Conservation (phyloP, 1,284 basidiomycete species). For the Irpex sp. region DNA sequence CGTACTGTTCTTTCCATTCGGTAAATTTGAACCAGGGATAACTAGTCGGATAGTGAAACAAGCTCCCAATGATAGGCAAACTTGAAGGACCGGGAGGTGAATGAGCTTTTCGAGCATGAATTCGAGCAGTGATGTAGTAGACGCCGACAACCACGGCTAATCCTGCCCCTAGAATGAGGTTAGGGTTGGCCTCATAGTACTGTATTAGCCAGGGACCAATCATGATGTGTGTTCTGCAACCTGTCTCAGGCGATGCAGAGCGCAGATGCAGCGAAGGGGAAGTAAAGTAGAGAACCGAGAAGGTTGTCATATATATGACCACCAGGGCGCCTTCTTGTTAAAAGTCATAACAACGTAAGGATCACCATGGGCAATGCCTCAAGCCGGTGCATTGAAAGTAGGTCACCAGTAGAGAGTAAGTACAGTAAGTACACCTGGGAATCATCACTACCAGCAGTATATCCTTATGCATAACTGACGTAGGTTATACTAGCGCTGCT, state of each 20-base stretch:
- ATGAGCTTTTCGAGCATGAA: background rate
- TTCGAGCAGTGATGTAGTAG: background rate
- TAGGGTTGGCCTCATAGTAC: background rate
- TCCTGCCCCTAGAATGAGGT: background rate
- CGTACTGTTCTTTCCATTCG: background rate
- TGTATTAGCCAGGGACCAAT: background rate
- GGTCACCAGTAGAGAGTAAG: too few relatives aligned
- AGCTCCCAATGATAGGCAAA: background rate
- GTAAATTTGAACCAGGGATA: constrained; percentile 1
- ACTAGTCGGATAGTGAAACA: background rate
- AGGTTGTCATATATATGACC: too few relatives aligned
- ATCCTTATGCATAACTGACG: too few relatives aligned
- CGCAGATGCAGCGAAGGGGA: too few relatives aligned
- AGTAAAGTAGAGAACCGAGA: too few relatives aligned
- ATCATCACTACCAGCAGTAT: too few relatives aligned
- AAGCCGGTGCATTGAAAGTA: too few relatives aligned
- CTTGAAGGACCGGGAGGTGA: constrained; percentile 1
- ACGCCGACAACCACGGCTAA: background rate
- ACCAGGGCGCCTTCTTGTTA: too few relatives aligned
- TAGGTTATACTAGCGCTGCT: too few relatives aligned
- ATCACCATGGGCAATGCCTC: too few relatives aligned
- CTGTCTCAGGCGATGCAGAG: background rate
- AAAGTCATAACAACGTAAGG: too few relatives aligned
- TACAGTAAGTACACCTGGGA: too few relatives aligned
- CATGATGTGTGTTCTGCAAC: background rate